Base-by-base conservation (phyloP, 2,329 filamentous ascomycete species). In the Ceratocystis ficicola region DNA sequence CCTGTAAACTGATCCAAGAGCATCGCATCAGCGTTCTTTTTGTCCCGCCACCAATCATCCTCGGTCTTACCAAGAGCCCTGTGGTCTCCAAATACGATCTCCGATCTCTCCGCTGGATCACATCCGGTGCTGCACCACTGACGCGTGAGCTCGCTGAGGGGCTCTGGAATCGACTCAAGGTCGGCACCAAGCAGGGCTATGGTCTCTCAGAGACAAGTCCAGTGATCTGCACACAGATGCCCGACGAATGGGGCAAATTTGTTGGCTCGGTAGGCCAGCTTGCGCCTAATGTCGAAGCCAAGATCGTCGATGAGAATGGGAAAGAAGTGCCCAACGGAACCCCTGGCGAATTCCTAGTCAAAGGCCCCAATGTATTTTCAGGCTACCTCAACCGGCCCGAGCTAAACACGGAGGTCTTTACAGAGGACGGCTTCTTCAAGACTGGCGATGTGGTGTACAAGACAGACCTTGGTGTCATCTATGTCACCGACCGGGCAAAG, bases 151-250 rank as follows among this genome's bases (percentile, higher is more conserved):
- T 97, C 1, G 88, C 93, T 0, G 84, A 90, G 65, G 82, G 84
- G 7, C 83, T 94, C 2, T 89, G 89, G 78, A 75, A 82, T 22
- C 84, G 91, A 6, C 83, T 94, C 67, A 85, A 85, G 63, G 80
- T 95, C 22, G 86, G 87, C 1, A 85, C 96, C 68, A 96, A 96
- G 79, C 93, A 97, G 76, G 92, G 89, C 20, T 97, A 96, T 72
- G 93, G 93, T 0, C 80, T 97, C 4, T 90, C 86, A 4, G 93
- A 97, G 77, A 95, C 90, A 15, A 86, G 86, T 30, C 91, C 92
- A 0, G 87, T 85, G 0, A 89, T 89, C 0, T 86, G 90, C 70
- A 83, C 84, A 8, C 89, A 91, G 75, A 77, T 81, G 6, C 86
- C 89, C 79, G 82, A 84, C 44, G 86, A 90, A 70, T 96, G 91